Conservation (phyloP, 768 basidiomycete species). For the Tricholoma saponaceum region DNA sequence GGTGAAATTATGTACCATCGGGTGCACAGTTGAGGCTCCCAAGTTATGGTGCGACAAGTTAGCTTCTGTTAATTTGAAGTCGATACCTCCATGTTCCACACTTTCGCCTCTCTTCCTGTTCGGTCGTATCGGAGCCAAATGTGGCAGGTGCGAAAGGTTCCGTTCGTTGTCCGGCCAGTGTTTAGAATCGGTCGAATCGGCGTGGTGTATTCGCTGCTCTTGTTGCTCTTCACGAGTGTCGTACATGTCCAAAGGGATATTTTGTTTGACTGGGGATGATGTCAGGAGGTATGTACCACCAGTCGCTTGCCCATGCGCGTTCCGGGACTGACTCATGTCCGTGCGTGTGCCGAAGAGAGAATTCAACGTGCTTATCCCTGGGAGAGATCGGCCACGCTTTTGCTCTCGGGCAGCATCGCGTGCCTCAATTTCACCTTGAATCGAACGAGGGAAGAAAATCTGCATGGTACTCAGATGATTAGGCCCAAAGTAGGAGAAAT, state of each 20-base stretch:
- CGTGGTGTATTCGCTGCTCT: slow-evolving; percentile 6
- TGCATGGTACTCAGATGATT: slow-evolving; percentile 20
- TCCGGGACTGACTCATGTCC: slow-evolving; percentile 13
- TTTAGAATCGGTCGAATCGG: slow-evolving; percentile 18
- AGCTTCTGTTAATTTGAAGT: slow-evolving; percentile 31
- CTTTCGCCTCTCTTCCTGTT: slow-evolving; percentile 38
- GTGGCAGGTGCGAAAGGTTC: slow-evolving; percentile 16
- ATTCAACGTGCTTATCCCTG: slow-evolving; percentile 20
- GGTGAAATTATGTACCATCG: slow-evolving; percentile 59
- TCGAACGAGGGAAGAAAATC: slow-evolving; percentile 85
- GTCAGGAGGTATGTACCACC: slow-evolving; percentile 30
- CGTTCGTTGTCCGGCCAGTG: slow-evolving; percentile 28
- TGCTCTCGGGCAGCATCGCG: slow-evolving; percentile 42
- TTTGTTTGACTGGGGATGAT: slow-evolving; percentile 28
- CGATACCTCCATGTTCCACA: slow-evolving; percentile 32
- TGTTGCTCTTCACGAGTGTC: slow-evolving; percentile 16
- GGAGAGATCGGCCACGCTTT: slow-evolving; percentile 29
- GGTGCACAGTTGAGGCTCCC: slow-evolving; percentile 35
- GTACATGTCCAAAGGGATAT: slow-evolving; percentile 14
- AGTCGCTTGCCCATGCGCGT: slow-evolving; percentile 8
- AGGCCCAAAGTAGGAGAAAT: neutral
- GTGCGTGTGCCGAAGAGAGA: slow-evolving; percentile 15
- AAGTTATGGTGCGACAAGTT: slow-evolving; percentile 42
- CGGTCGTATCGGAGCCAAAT: slow-evolving; percentile 34
- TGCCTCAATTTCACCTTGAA: slow-evolving; percentile 57